phyloP scores from a whole-genome alignment of 768 basidiomycete genomes.

The Leccinum boreale region DNA sequence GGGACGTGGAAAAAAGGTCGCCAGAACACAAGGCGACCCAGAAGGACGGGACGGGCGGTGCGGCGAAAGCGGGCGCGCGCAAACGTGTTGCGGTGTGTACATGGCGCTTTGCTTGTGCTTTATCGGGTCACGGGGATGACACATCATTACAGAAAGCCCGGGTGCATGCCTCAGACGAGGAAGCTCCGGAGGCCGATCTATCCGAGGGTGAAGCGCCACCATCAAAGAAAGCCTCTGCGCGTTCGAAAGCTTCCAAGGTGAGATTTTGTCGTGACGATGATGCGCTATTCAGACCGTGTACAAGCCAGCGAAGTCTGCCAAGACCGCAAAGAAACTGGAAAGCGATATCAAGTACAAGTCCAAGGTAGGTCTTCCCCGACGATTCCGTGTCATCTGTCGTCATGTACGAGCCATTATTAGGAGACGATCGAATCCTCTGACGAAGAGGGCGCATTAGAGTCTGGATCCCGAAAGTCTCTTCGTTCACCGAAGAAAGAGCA shows the following conservation, averaged over 20 bases:
- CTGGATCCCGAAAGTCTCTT: not conserved
- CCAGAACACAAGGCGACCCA: not conserved
- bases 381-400: not conserved
- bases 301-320: constrained; percentile 9
- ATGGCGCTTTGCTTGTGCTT: not conserved
- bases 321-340: constrained; percentile 17
- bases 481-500: constrained; percentile 10
- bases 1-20: not conserved
- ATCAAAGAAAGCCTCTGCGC: constrained; percentile 11
- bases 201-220: constrained; percentile 2
- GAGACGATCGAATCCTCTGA: constrained; percentile 29
- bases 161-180: not conserved
- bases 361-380: constrained; percentile 12
- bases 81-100: constrained; percentile 15
- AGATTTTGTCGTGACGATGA: not conserved
- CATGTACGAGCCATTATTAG: constrained; percentile 6
- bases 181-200: not conserved
- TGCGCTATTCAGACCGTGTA: not conserved
- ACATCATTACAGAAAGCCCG: not conserved
- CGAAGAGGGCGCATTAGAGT: constrained; percentile 20
- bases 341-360: constrained; percentile 25
- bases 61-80: constrained; percentile 1
- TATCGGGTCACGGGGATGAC: not conserved
- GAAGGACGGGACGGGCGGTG: constrained; percentile 9
- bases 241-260: constrained; percentile 11